Base-by-base conservation (phyloP, 371 early-diverging fungal species). In the Actinomortierella ambigua region DNA sequence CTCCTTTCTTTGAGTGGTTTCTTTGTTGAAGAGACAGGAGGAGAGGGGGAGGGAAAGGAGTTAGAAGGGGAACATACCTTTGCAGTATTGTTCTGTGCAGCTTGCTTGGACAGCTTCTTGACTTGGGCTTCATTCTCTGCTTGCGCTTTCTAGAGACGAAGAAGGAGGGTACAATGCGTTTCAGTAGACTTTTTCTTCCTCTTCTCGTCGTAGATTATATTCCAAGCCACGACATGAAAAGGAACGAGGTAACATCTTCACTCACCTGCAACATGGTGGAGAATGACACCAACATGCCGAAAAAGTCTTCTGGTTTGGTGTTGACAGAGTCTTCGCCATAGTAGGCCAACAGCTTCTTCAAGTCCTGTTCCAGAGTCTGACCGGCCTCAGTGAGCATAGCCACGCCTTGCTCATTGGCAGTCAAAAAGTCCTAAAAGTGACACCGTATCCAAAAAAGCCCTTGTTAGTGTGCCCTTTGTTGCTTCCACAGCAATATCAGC, bases 241-340 rank as follows among this genome's bases (percentile, higher is more conserved):
- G 3, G 20, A 1, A 2, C 41, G 3, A 47, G 14, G 48, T 15
- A 27, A 18, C 28, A 22, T 13, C 17, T 7, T n/a, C 27, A 22
- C 49, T 65, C 64, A 65, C 70, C 48, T 65, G 71, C 9, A 80
- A 70, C 52, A 70, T 61, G 20, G 78, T 56, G 17, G 75, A 66
- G 53, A 81, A 81, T n/a, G 71, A 65, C 17, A 78, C 75, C 6
- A 81, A 46, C 62, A 93, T 87, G 18, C 88, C 87, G 81, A 93
- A 93, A 79, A 93, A 95, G 68, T 94, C 95, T 63, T 96, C 96
- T 0, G 93, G 93, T 48, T 91, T 89, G 71, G 86, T 90, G 53
- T 81, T 80, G 42, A 65, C 78, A 24, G 93, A 83, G 60, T 95
- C 93, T 65, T 96, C 97, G 27, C 96, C 95, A 67, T 83, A 94